These are phyloP conservation scores for Magnolia officinalis DNA, from an alignment of 164 flowering plant genomes.

Conservation along the genomic window DNA sequence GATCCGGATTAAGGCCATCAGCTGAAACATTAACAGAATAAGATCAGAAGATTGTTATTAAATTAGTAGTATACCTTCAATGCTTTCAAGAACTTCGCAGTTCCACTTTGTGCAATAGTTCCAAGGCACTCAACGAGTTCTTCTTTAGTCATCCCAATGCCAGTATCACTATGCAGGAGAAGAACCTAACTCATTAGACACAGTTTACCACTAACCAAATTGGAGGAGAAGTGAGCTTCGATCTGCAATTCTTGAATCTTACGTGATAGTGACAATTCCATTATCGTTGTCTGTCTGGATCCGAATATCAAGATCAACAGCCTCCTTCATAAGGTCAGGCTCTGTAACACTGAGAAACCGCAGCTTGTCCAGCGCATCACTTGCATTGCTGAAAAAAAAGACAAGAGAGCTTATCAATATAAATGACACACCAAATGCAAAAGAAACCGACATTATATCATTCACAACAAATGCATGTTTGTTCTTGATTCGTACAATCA, in stretches of 20 bases:
- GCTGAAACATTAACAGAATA: not conserved
- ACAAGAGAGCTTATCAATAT: not conserved
- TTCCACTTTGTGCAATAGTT: constrained; percentile 99
- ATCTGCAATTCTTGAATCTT: constrained; percentile 20
- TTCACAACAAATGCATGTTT: too few relatives aligned
- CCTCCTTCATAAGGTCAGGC: constrained; percentile 64
- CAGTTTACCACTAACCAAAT: not conserved
- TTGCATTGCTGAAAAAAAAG: constrained; percentile 71
- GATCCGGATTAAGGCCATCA: not conserved
- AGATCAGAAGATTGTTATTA: not conserved
- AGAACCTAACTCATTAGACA: not conserved
- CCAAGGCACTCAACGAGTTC: constrained; percentile 98
- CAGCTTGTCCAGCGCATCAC: constrained; percentile 98
- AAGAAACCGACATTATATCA: not conserved
- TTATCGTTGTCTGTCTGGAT: constrained; percentile 86
- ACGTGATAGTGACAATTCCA: constrained; percentile 80
- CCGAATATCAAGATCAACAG: constrained; percentile 80
- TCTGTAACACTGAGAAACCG: constrained; percentile 86
- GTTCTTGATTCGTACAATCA: not conserved
- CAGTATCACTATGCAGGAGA: constrained; percentile 59
- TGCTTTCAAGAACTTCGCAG: constrained; percentile 86
- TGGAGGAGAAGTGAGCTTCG: not conserved
- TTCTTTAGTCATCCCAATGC: constrained; percentile 93
- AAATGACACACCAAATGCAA: not conserved
- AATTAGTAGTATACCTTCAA: constrained; percentile 50